Percentiles rank a stretch among this genome's conserved stretches.
phyloP scores from a whole-genome alignment of 352 stramenopile species.

The Globisporangium nunn region DNA sequence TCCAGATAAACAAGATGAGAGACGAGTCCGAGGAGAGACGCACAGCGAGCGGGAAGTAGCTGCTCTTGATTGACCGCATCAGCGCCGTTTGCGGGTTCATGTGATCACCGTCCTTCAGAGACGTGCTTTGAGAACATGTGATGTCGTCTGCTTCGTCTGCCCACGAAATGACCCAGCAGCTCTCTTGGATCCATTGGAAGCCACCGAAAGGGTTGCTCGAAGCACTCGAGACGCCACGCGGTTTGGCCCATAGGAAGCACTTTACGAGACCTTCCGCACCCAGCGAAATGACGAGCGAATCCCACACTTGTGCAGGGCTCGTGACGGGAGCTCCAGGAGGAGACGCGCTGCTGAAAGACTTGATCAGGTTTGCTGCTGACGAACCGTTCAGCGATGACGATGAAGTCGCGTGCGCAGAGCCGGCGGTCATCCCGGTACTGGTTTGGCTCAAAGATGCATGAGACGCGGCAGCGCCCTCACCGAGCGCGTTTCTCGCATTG shows the following conservation, averaged over 20 bases:
- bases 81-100: conserved; percentile 76
- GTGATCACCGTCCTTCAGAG: conserved; percentile 70
- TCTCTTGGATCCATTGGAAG: conserved; percentile 71
- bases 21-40: conserved; percentile 54
- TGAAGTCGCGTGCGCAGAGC: not conserved
- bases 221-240: conserved; percentile 21
- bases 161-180: conserved; percentile 82
- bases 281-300: conserved; percentile 68
- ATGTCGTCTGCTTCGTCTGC: conserved; percentile 77
- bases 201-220: conserved; percentile 9
- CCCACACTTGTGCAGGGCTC: conserved; percentile 28
- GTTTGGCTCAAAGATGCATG: not conserved
- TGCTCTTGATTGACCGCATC: conserved; percentile 77
- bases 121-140: conserved; percentile 79
- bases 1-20: conserved; percentile 71
- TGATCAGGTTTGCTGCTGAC: not conserved
- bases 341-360: conserved; percentile 6
- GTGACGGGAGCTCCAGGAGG: not conserved
- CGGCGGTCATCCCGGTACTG: not conserved
- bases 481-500: not conserved
- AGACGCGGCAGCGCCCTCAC: not conserved
- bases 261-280: conserved; percentile 72
- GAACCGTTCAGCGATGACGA: not conserved
- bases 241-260: conserved; percentile 77
- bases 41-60: conserved; percentile 58